Evolutionary conservation across 1,139 yeast species (phyloP).

Genomic region (Zygosaccharomyces sapae): DNA sequence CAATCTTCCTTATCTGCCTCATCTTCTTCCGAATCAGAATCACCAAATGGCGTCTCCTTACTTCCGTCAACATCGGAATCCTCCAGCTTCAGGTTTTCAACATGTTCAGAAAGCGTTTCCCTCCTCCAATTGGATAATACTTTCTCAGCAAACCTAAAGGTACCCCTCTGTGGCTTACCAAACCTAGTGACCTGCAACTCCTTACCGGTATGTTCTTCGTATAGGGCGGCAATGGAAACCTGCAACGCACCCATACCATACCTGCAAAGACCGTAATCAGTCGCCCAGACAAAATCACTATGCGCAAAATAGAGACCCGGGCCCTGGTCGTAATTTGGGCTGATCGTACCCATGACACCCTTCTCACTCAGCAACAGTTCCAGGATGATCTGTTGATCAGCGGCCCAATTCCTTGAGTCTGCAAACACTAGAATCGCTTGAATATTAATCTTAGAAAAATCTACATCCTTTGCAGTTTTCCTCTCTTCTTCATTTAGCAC

Average conservation of each 20-base stretch:
- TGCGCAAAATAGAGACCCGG: conserved; percentile 83
- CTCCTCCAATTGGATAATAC: conserved; percentile 73
- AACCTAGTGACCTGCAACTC: conserved; percentile 73
- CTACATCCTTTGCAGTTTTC: conserved; percentile 52
- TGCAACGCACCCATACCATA: conserved; percentile 90
- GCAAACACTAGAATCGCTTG: conserved; percentile 78
- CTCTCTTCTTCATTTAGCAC: conserved; percentile 68
- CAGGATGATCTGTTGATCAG: conserved; percentile 80
- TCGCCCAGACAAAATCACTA: conserved; percentile 86
- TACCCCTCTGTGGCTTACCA: conserved; percentile 83
- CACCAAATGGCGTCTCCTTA: conserved; percentile 13
- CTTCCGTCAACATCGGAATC: conserved; percentile 7
- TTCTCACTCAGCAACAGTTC: conserved; percentile 68
- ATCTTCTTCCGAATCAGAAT: conserved; percentile 15
- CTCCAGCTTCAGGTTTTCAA: conserved; percentile 46
- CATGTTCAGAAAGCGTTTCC: conserved; percentile 69
- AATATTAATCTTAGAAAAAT: conserved; percentile 58
- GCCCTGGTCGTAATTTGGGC: conserved; percentile 67
- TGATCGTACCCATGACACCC: conserved; percentile 78
- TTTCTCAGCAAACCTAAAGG: conserved; percentile 76
- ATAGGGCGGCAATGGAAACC: conserved; percentile 80
- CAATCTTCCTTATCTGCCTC: conserved; percentile 18
- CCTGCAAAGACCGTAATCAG: conserved; percentile 71
- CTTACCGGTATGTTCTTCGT: conserved; percentile 73
- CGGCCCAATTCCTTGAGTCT: conserved; percentile 85